Evolutionary conservation across 306 rosid species (phyloP).

Genomic region (Cicer arietinum): DNA sequence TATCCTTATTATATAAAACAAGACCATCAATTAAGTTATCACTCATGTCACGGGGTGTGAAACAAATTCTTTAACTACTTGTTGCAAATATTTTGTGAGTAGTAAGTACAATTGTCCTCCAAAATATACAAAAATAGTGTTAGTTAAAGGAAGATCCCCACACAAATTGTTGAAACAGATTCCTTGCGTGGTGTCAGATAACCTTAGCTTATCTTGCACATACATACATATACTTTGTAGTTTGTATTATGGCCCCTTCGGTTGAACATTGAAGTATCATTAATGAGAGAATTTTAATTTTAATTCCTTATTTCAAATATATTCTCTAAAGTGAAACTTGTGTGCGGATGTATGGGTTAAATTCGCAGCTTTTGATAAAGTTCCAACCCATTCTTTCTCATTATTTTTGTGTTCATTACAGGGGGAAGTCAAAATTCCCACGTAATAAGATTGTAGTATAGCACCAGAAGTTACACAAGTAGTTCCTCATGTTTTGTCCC

Average conservation of each 20-base stretch:
- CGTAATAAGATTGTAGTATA: not conserved
- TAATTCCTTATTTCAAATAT: slow-evolving; percentile 25
- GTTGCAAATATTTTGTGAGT: not conserved
- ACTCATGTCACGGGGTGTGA: not conserved
- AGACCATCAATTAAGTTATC: too few species aligned
- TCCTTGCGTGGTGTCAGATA: slow-evolving; percentile 49
- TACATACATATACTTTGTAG: not conserved
- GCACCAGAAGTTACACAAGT: not conserved
- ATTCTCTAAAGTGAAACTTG: slow-evolving; percentile 21
- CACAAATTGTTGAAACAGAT: slow-evolving; percentile 39
- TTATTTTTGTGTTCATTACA: slow-evolving; percentile 29
- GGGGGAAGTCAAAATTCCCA: slow-evolving; percentile 34
- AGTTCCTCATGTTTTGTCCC: not conserved
- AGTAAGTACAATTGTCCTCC: slow-evolving; percentile 4
- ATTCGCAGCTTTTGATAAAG: slow-evolving; percentile 23
- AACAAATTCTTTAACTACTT: slow-evolving; percentile 18
- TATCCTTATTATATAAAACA: not conserved
- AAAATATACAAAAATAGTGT: not conserved
- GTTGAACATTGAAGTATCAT: slow-evolving; percentile 37
- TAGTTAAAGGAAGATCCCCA: slow-evolving; percentile 10
- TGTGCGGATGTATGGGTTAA: slow-evolving; percentile 4
- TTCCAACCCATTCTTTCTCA: not conserved
- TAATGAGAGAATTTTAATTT: slow-evolving; percentile 26
- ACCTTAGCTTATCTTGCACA: slow-evolving; percentile 15
- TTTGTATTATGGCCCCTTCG: slow-evolving; percentile 26